Evolutionary conservation across 2,329 filamentous ascomycete genomes (phyloP).

Genomic region (Rutstroemia sp.): DNA sequence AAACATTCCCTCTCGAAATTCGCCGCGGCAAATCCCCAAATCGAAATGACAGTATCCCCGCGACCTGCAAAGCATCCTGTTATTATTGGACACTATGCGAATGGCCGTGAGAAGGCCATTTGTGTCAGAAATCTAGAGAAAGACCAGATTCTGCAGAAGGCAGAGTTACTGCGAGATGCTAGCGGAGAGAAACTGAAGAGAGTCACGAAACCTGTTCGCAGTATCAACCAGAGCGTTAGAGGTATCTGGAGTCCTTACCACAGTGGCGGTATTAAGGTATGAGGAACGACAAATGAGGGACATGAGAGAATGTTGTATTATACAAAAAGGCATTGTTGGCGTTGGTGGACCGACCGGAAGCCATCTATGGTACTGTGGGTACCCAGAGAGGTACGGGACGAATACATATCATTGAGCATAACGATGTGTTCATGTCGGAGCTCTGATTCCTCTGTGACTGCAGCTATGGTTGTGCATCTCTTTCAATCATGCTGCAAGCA

Average conservation of each 20-base stretch:
- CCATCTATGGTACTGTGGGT: not conserved
- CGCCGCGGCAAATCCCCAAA: conserved; percentile 71
- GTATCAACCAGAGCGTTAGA: conserved; percentile 58
- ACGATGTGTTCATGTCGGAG: no score
- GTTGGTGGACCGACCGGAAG: conserved; percentile 12
- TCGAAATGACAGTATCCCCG: conserved; percentile 88
- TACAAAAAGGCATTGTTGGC: conserved; percentile 19
- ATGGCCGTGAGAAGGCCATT: conserved; percentile 75
- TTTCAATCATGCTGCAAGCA: no score
- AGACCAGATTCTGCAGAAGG: conserved; percentile 75
- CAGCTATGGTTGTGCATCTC: no score
- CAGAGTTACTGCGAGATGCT: conserved; percentile 62
- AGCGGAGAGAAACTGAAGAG: conserved; percentile 67
- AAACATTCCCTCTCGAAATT: conserved; percentile 69
- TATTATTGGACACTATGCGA: conserved; percentile 86
- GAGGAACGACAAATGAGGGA: not conserved
- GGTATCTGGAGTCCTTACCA: conserved; percentile 67
- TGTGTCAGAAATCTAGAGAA: conserved; percentile 83
- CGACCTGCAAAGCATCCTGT: conserved; percentile 86
- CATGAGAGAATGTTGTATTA: conserved; percentile 10
- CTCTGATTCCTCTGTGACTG: no score
- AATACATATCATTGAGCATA: no score
- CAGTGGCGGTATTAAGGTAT: conserved; percentile 37
- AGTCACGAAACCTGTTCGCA: conserved; percentile 56
- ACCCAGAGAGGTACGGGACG: no score